Evolutionary conservation across 1,284 basidiomycete genomes (phyloP), one percentile per base, ranked within the genome.

Genomic region (Phylloporus gajari): DNA sequence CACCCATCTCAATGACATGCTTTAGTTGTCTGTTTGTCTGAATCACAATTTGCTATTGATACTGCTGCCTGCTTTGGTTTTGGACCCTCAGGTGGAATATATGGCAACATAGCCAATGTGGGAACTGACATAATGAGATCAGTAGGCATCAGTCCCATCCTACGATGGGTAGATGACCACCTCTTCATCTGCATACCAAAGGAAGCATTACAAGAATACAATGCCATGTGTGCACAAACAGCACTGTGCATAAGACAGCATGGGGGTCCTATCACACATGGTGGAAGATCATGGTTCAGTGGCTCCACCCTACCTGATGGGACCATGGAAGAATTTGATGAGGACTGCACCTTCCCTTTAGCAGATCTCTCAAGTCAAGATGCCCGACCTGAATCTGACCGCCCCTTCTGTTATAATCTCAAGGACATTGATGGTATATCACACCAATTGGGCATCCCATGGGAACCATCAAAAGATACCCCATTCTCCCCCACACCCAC

Each of bases 51-150:
- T 8, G 65, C 69, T 1, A 21, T 76, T 2, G 71, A 76, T n/a
- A 72, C 68, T 1, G 7, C 21, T 1, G 0, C 48, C 0, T 76
- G 75, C 11, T 87, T 88, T 65, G 83, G 86, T 0, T 73, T 82
- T 0, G 21, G 73, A 0, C 80, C 84, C 0, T 80, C 79, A 0
- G 77, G 76, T 0, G 83, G 87, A 0, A 51, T 80, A 0, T 86
- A 83, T 68, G 83, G 85, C 0, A 19, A 65, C 0, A 19, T 85
- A 0, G 82, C 68, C 0, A 82, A 84, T 71, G 82, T 83, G 0
- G 76, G 78, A 0, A 19, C 74, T 0, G 82, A 85, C 42, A 78
- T 88, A 2, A 70, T 85, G 32, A 61, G 76, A 0, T 21, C 32
- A 5, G 53, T 6, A 2, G 56, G 56, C 30, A 35, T 59, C 2